Base-by-base conservation (phyloP, 257 asterid genomes). In the Solanum stenotomum region DNA sequence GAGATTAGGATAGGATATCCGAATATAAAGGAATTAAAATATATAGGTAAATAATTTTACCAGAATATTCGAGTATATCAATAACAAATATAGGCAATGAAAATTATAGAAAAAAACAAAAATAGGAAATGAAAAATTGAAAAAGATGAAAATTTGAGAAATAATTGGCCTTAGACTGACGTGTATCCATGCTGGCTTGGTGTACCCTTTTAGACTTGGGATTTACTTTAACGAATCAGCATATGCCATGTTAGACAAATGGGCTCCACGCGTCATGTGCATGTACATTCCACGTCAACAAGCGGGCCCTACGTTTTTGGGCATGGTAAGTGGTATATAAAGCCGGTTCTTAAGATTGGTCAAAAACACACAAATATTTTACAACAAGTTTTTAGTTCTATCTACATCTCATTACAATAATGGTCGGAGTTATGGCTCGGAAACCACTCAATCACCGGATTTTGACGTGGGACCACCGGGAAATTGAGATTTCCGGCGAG, bases 41-140 rank as follows among this genome's bases (percentile, higher is more conserved):
- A 44, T 5, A 16, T 23, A 79, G 6, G 3, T 2, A 44, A 34
- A 63, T 10, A 52, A 65, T 12, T 38, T 4, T 37, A 42, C 61
- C 44, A 77, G 96, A 84, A 94, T 94, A 95, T 95, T 92, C 95
- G 96, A 95, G 94, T 89, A 92, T 96, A 95, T 95, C 98, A 93
- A 91, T 27, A 85, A 25, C 35, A 22, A 67, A 27, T 34, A n/a
- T 12, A 8, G 82, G 44, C 2, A 18, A 33, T 14, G 10, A 68
- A 68, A 29, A 29, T 68, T 68, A 13, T 25, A n/a, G 72, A 3
- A 68, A 68, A 13, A 6, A 85, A n/a, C 40, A 25, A 67, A 34
- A 34, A 23, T 12, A 10, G 84, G 44, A 1, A 70, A 70, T 34
- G 27, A 34, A 33, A 52, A 72, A 34, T 33, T 18, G 27, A 16